Evolutionary conservation across 2,329 filamentous ascomycete genomes (phyloP).

Genomic region (Aureobasidium sp.): DNA sequence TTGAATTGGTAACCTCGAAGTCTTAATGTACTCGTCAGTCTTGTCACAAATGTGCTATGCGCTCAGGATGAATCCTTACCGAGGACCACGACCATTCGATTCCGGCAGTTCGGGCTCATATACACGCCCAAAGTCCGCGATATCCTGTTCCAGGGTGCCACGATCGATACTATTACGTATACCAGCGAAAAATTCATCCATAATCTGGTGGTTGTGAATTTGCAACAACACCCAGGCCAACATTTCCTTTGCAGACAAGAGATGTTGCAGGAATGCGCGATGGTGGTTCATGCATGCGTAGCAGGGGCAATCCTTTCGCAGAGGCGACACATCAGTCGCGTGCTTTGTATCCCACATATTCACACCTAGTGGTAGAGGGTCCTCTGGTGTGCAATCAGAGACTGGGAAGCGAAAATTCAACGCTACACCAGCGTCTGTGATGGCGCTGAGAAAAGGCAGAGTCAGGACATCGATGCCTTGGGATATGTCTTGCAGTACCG

Average conservation of each 20-base stretch:
- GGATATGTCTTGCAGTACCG: conserved; percentile 64
- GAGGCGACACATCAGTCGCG: conserved; percentile 52
- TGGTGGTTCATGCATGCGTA: conserved; percentile 80
- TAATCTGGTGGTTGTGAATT: conserved; percentile 73
- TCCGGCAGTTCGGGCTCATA: conserved; percentile 67
- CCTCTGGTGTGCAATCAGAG: conserved; percentile 12
- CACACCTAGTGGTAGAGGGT: conserved; percentile 51
- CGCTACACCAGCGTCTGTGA: conserved; percentile 79
- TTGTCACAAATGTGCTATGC: not conserved
- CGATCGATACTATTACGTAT: conserved; percentile 56
- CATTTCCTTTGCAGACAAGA: conserved; percentile 90
- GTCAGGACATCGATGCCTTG: conserved; percentile 74
- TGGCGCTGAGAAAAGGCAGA: conserved; percentile 62
- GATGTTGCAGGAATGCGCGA: conserved; percentile 76
- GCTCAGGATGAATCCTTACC: conserved; percentile 32
- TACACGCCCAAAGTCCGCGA: conserved; percentile 49
- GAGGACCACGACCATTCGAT: conserved; percentile 67
- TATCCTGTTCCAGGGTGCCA: conserved; percentile 47
- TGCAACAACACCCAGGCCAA: conserved; percentile 89
- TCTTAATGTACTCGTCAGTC: conserved; percentile 24
- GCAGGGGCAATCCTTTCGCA: conserved; percentile 60
- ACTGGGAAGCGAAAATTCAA: conserved; percentile 67
- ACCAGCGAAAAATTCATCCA: conserved; percentile 63
- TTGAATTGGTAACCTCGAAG: conserved; percentile 77
- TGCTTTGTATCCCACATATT: conserved; percentile 66